A percentile compares a stretch with the other conserved stretches of the same genome.
phyloP scores from a whole-genome alignment of 352 stramenopile genomes.

The Pythium rhizo-oryzae region DNA sequence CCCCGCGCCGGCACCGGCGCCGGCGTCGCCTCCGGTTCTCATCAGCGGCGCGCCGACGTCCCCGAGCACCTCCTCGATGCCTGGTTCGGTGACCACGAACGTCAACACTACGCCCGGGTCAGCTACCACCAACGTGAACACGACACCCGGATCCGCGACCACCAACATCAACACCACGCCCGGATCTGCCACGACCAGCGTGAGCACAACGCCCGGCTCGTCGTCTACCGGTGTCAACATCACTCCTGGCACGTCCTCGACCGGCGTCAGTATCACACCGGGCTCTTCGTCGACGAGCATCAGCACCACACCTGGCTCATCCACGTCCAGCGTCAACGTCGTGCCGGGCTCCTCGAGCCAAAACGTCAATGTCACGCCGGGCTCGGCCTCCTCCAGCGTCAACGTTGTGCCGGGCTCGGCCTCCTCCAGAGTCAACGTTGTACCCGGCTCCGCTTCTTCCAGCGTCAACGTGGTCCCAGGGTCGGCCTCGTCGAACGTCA shows the following conservation, averaged over 20 bases:
- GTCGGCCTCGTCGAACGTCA: not conserved
- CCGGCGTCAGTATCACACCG: not conserved
- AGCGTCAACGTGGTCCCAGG: not conserved
- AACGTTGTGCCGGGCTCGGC: slow-evolving; percentile 6
- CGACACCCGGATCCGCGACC: not conserved
- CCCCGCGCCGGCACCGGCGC: too few relatives aligned
- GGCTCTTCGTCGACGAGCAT: not conserved
- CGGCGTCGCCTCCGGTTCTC: not conserved
- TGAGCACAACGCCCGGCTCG: not conserved
- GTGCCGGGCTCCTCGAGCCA: too few relatives aligned
- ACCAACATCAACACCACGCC: not conserved
- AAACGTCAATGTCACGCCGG: slow-evolving; percentile 3
- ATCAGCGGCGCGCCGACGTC: not conserved
- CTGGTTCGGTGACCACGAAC: not conserved
- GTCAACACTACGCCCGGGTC: too few relatives aligned
- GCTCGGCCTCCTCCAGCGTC: not conserved
- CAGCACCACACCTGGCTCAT: not conserved
- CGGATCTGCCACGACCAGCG: not conserved
- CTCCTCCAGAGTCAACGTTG: not conserved
- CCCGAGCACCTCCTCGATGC: not conserved
- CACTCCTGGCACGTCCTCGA: slow-evolving; percentile 11
- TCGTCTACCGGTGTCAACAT: not conserved
- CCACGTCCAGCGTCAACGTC: not conserved
- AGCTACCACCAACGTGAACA: slow-evolving; percentile 12
- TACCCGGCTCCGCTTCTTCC: not conserved